Evolutionary conservation across 257 asterid genomes (phyloP).

Genomic region (Solanum piurae): DNA sequence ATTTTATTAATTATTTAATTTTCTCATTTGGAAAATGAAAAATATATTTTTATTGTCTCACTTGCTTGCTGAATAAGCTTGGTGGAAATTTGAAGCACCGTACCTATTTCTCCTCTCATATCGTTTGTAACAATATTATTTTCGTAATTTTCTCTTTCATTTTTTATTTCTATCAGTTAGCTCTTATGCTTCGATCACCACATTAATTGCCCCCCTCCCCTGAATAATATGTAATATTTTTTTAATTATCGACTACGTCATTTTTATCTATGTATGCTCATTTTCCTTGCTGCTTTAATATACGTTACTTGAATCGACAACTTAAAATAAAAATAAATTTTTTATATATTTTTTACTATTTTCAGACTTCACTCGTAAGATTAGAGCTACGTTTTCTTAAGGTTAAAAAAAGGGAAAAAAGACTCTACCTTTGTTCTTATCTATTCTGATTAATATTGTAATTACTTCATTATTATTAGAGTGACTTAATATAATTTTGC

Average conservation of each 20-base stretch:
- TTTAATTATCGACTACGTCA: too few relatives aligned
- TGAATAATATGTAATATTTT: too few relatives aligned
- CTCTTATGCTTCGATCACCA: too few relatives aligned
- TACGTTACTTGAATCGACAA: background rate
- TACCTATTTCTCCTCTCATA: background rate
- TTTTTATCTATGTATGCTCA: background rate
- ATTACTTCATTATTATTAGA: background rate
- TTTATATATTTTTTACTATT: too few relatives aligned
- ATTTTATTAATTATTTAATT: background rate
- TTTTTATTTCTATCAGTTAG: too few relatives aligned
- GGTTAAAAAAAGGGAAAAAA: background rate
- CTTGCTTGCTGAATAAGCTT: background rate
- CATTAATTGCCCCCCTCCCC: background rate
- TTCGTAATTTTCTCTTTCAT: too few relatives aligned
- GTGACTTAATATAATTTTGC: background rate
- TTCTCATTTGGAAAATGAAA: accelerated
- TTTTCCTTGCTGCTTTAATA: background rate
- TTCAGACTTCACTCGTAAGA: background rate
- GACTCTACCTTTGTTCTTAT: background rate
- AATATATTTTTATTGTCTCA: too few relatives aligned
- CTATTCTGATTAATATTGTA: background rate
- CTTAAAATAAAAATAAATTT: accelerated
- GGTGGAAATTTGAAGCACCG: background rate
- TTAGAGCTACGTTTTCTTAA: background rate
- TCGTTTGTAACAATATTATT: too few relatives aligned